phyloP scores from a whole-genome alignment of 306 rosid genomes.

The Pterocarpus macrocarpus region DNA sequence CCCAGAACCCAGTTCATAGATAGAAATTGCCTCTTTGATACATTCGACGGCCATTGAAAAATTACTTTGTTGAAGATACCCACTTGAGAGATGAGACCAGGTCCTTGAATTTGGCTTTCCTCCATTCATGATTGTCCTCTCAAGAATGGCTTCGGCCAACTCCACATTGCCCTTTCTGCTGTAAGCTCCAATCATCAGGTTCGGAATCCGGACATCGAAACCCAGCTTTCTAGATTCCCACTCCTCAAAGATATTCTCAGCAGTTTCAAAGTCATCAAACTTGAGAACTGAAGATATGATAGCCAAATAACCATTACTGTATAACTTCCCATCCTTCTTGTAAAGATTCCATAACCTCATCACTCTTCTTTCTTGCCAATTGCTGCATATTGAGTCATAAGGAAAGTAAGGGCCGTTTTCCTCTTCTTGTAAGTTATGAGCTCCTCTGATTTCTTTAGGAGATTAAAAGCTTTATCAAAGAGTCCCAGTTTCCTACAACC shows the following conservation, averaged over 20 bases:
- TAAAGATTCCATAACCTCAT: not conserved
- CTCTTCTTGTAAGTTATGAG: not conserved
- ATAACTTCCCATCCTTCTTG: conserved; percentile 1
- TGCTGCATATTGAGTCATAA: not conserved
- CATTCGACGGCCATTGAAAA: not conserved
- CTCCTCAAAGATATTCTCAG: not conserved
- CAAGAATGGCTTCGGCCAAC: not conserved
- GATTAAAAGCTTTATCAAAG: not conserved
- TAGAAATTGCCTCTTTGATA: not conserved
- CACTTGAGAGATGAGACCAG: not conserved
- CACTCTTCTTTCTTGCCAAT: not conserved
- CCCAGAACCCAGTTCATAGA: not conserved
- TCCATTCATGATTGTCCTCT: not conserved
- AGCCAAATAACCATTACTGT: not conserved
- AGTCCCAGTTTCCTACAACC: not conserved
- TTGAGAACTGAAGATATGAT: not conserved
- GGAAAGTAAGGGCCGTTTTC: not conserved
- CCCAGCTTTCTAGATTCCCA: not conserved
- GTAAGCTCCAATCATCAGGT: not conserved
- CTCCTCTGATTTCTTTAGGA: not conserved
- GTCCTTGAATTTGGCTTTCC: not conserved
- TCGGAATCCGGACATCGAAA: not conserved
- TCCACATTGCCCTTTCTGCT: not conserved
- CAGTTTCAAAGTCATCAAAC: not conserved
- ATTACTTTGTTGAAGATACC: not conserved